Base-by-base conservation (phyloP, 257 asterid species). In the Rhazya stricta region DNA sequence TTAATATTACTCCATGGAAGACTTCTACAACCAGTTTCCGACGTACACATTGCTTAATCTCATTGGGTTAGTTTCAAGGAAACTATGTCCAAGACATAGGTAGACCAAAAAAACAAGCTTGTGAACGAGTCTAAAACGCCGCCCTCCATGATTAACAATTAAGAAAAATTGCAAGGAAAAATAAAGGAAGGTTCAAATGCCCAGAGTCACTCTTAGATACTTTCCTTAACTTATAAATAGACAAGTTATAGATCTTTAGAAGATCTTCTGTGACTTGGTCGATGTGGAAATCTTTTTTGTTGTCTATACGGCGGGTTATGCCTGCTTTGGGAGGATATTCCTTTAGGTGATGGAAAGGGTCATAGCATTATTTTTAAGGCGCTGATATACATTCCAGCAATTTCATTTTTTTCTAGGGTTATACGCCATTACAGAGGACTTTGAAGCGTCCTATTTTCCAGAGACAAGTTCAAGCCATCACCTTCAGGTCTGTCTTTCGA, bases 41-140 rank as follows among this genome's bases (percentile, higher is more conserved):
- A 0, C 4, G 36, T 9, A 10, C 36, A 23, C 45, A 11, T 41
- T 39, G 42, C 12, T 51, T 50, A 36, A 7, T 50, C 21, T 50
- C 41, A 30, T 53, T 6, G 0, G 45, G 63, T 48, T 30, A 48
- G 11, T 71, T 50, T 48, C 61, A 69, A 13, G 51, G 39, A 74
- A 29, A 29, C 50, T 19, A 39, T 12, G 18, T 5, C 23, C 42
- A 13, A 73, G 2, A 66, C 5, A 43, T 19, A 30, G 27, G 36
- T 10, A 11, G 69, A 27, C 46, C 62, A 48, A 12, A 46, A 12
- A 46, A 1, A 74, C 3, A 3, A 30, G 71, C 43, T 62, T 50
- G 5, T 39, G 36, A 76, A 54, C 61, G 11, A 53, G 79, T 67
- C 74, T 53, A 36, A 37, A 19, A n/a, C 1, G 65, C 72, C 78